Evolutionary conservation across 371 early-diverging fungal species (phyloP).

Genomic region (Gilbertella persicaria): DNA sequence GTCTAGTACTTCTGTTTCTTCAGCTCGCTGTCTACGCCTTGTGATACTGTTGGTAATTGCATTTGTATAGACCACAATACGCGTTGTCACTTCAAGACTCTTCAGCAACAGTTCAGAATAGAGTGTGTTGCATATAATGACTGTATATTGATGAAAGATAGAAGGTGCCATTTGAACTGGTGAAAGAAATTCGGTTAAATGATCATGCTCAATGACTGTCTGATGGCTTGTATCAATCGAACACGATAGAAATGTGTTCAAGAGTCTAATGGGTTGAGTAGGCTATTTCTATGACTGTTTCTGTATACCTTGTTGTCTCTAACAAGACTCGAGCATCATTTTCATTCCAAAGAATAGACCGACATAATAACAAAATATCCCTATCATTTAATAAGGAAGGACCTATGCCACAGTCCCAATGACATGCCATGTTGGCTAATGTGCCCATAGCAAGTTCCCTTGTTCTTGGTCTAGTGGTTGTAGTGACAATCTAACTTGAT

Average conservation of each 20-base stretch:
- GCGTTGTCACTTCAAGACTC: constrained; percentile 34
- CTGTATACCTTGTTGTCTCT: constrained; percentile 37
- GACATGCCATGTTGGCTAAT: constrained; percentile 45
- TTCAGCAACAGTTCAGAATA: constrained; percentile 36
- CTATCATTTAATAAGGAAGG: constrained; percentile 31
- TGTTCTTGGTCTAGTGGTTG: constrained; percentile 33
- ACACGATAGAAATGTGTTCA: constrained; percentile 38
- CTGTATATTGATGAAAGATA: constrained; percentile 40
- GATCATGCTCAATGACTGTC: constrained; percentile 41
- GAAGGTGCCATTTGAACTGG: constrained; percentile 38
- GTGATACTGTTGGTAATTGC: constrained; percentile 35
- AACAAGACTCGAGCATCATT: constrained; percentile 42
- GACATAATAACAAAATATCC: constrained; percentile 38
- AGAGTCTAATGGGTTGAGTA: constrained; percentile 10
- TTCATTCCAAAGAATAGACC: constrained; percentile 43
- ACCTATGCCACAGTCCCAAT: constrained; percentile 37
- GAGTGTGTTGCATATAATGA: constrained; percentile 43
- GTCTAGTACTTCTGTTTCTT: constrained; percentile 18
- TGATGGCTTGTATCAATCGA: constrained; percentile 32
- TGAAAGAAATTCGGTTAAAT: constrained; percentile 31
- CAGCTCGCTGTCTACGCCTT: constrained; percentile 9
- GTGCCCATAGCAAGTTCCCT: constrained; percentile 46
- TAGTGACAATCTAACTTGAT: constrained; percentile 39
- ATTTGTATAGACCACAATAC: constrained; percentile 40
- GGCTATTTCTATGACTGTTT: neutral